Evolutionary conservation across 208 protist species (phyloP), one percentile per base, ranked within the genome.

Genomic region (Wallacemonas rigidus): DNA sequence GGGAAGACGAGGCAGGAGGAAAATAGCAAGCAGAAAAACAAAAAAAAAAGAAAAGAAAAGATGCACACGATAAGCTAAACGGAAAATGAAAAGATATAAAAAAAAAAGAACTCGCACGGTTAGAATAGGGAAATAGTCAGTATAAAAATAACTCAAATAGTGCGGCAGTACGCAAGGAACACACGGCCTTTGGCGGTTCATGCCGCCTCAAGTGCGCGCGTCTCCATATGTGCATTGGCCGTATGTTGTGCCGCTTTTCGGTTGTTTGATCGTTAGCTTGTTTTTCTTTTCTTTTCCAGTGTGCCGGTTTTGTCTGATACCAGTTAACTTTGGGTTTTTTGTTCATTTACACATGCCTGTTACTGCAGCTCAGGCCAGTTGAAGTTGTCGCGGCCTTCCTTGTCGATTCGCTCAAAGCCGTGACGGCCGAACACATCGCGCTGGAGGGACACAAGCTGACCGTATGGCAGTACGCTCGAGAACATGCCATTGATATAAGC

Each of bases 361-460:
- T 89, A 94, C 80, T 97, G 92, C 78, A 97, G 77, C 69, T 87
- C 85, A 9, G 89, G 89, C 92, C 92, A 97, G 39, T 82, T 62
- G 71, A 89, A 90, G 40, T 80, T 90, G 65, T 97, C 89, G 69
- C 76, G 74, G 36, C 92, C 92, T 47, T 91, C 87, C 73, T 85
- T 89, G 80, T 97, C 92, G 11, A 95, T 43, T 36, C 92, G 86
- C 76, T 97, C 92, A 75, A 92, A 97, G 63, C 92, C 92, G 79
- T 97, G 92, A 63, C 92, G 92, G 62, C 92, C 92, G 73, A 97
- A 97, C 39, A 97, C 85, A 77, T 97, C 92, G 40, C 92, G 85
- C 83, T 97, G 92, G 72, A 97, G 82, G n/a, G 92, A 97, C 58
- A 97, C 92, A 62, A 97, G 76, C 82, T 97, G 92, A 39, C 88